Base-by-base conservation (phyloP, 2,329 filamentous ascomycete species). In the Colletotrichum chlorophyti region DNA sequence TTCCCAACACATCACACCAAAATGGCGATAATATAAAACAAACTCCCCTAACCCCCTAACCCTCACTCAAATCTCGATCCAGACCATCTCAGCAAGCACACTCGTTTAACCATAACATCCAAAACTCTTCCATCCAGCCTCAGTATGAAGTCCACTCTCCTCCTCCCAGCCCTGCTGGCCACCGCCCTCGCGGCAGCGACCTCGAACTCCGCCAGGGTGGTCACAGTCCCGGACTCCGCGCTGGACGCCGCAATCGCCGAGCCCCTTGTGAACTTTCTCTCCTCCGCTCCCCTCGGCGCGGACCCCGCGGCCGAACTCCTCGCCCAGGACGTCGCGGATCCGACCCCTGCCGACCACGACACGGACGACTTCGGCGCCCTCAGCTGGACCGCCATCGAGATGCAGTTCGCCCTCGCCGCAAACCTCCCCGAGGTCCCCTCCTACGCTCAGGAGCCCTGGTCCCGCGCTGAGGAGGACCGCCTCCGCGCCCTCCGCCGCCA, bases 81-180 rank as follows among this genome's bases (percentile, higher is more conserved):
- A 23, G 34, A 31, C 29, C 35, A 14, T 24, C 34, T 15, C 35
- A 5, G 35, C 23, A 15, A 14, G n/a, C 21, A 26, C n/a, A 26
- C 29, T 12, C 29, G 34, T 40, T 31, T 11, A 6, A 9, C 23
- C 21, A n/a, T n/a, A n/a, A n/a, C n/a, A n/a, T n/a, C n/a, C n/a
- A n/a, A n/a, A n/a, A n/a, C 21, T 26, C n/a, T 5, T 19, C 19
- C 14, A n/a, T 24, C n/a, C n/a, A n/a, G n/a, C n/a, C 23, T 41
- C 37, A 17, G 3, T 9, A 61, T 61, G 59, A 61, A 40, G 26
- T 58, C 49, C 26, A 19, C 17, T 23, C 23, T 31, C 26, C 11
- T 61, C 26, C 14, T 59, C 31, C 38, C 43, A 15, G 54, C 40
- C n/a, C 34, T 58, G 21, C 37, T 53, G 14, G 42, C 50, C 14